Evolutionary conservation across 2,329 filamentous ascomycete genomes (phyloP), one percentile per base, ranked within the genome.

Genomic region (Trichoderma koningiopsis): DNA sequence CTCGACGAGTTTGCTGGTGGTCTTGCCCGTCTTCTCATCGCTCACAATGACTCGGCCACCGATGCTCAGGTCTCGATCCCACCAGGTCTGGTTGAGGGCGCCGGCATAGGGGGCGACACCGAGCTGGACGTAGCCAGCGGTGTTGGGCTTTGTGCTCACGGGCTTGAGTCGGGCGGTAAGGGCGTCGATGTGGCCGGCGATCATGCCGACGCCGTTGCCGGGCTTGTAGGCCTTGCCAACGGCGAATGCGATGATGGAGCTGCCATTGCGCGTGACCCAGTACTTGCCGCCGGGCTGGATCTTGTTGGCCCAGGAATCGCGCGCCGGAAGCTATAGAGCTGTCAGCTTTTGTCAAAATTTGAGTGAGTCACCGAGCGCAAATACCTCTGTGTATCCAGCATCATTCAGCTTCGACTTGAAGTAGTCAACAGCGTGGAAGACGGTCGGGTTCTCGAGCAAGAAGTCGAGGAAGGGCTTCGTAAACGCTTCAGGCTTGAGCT

Each of bases 91-190:
- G 77, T 94, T 96, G 71, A 98, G 82, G 1, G 85, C 94, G 62
- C 96, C 95, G 11, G 94, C 95, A 78, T 98, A 99, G 0, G 92
- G 96, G 2, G 96, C 94, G 65, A 98, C 93, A 29, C 93, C 95
- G 7, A 98, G 87, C 82, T 98, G 93, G 33, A 93, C 80, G 77
- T 93, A 99, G 66, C 96, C 95, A 37, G 92, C 91, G 78, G 91
- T 93, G 74, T 85, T 92, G n/a, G 91, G 89, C 76, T 97, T 89
- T 76, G 88, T 92, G 76, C 93, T 93, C 33, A 97, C 88, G 11
- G 96, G 95, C 88, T 98, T 98, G 74, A 98, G 83, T 80, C 90
- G 92, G 22, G 94, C 92, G 19, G 94, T 97, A 65, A 98, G 83
- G 58, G 95, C 94, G 80, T 98, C 96, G 72, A 98, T 91, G 80